These are phyloP conservation scores for Scorias spongiosa DNA, from an alignment of 2,329 filamentous ascomycete genomes.

Conservation along the genomic window DNA sequence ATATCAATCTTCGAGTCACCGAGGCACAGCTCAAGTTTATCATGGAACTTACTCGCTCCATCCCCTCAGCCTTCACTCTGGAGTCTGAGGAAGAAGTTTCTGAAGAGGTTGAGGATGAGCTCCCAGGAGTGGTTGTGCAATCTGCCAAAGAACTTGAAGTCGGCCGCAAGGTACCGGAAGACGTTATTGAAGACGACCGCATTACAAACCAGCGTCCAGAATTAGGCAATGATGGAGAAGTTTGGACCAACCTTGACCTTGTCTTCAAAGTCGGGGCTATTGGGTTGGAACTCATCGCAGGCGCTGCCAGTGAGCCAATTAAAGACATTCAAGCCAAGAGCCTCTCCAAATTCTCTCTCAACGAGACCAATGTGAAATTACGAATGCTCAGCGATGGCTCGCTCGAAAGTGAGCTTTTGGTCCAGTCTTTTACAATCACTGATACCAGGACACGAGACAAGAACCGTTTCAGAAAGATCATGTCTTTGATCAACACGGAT, in stretches of 20 bases:
- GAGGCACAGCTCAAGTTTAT: slow-evolving; percentile 85
- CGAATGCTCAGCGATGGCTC: slow-evolving; percentile 86
- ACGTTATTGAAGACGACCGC: slow-evolving; percentile 23
- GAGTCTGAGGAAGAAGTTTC: slow-evolving; percentile 53
- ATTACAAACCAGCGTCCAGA: slow-evolving; percentile 49
- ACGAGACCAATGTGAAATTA: slow-evolving; percentile 81
- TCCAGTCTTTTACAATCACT: slow-evolving; percentile 86
- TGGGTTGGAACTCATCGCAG: slow-evolving; percentile 73
- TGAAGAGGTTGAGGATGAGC: slow-evolving; percentile 58
- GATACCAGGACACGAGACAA: slow-evolving; percentile 79
- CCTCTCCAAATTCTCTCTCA: slow-evolving; percentile 83
- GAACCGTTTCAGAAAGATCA: slow-evolving; percentile 95
- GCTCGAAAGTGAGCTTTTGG: slow-evolving; percentile 80
- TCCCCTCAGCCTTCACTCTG: slow-evolving; percentile 72
- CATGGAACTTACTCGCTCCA: slow-evolving; percentile 70
- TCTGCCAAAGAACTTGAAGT: slow-evolving; percentile 32
- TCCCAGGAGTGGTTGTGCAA: slow-evolving; percentile 42
- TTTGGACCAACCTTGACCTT: slow-evolving; percentile 87
- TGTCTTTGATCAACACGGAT: slow-evolving; percentile 89
- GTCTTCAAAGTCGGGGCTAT: slow-evolving; percentile 80
- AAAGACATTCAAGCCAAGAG: slow-evolving; percentile 64
- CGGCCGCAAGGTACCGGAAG: slow-evolving; percentile 20
- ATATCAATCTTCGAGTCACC: slow-evolving; percentile 78
- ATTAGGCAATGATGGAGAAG: slow-evolving; percentile 49
- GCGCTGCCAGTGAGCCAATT: slow-evolving; percentile 61